Base-by-base conservation (phyloP, 768 basidiomycete species). In the Leucogyrophana mollusca region DNA sequence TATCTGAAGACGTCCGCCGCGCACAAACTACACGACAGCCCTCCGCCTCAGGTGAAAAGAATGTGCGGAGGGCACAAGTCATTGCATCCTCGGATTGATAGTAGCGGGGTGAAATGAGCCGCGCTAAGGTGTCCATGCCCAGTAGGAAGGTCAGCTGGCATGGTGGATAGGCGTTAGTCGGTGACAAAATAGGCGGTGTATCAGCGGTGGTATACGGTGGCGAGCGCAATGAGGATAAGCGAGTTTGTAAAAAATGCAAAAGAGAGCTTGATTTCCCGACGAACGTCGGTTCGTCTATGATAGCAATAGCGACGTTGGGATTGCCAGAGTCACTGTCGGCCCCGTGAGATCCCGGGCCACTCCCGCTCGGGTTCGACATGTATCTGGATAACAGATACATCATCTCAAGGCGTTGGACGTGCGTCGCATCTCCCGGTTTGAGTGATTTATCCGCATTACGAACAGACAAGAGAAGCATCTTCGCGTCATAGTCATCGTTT, bases 241-340 rank as follows among this genome's bases (percentile, higher is more conserved):
- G 56, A 27, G 53, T 52, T 35, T 55, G 64, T 33, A 90, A 71
- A 57, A 77, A 84, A 6, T 58, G 56, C 39, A 73, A 77, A 22
- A 95, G 67, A 34, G 72, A 66, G 9, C 62, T 64, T 11, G 88
- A 85, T 67, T 97, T 97, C 14, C 83, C 80, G 20, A 89, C 87
- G 62, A 97, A 96, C 0, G 85, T 90, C 9, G 94, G 91, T 57
- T 92, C 90, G 61, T 93, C 80, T 49, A 91, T 80, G 53, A 94
- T 77, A 7, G 79, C 94, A 6, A 95, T 77, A 0, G 90, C 92
- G 27, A 87, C 72, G 47, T 87, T 85, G 34, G 46, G 24, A 7
- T 44, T 21, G 25, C 34, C 43, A 4, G 24, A 47, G 27, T 21
- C 45, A 14, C 21, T 17, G 18, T 33, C 13, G 27, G 20, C 52